Percentiles rank a stretch among this genome's conserved stretches.
These are phyloP conservation scores for Edaphochlamys debaryana DNA, from an alignment of 139 green algal species.

Conservation along the genomic window DNA sequence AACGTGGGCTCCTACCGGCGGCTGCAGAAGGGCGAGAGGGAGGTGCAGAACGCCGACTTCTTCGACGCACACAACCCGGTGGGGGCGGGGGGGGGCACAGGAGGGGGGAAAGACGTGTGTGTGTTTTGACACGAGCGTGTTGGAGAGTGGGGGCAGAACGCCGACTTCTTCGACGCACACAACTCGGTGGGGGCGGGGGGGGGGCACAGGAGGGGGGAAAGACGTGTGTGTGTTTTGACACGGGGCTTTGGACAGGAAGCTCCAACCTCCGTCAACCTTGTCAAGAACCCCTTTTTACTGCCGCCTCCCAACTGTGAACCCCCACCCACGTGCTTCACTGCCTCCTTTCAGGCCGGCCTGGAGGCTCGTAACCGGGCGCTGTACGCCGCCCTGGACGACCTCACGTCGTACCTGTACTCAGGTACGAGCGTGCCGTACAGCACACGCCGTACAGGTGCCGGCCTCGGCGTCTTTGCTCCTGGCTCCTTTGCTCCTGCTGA, in stretches of 20 bases:
- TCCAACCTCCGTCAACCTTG: too few relatives aligned
- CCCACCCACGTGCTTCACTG: too few relatives aligned
- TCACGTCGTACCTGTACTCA: constrained; percentile 81
- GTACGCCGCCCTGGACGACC: constrained; percentile 85
- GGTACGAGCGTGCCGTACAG: constrained; percentile 15
- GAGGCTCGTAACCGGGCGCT: constrained; percentile 80
- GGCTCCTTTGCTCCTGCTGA: too few relatives aligned
- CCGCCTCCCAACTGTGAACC: too few relatives aligned
- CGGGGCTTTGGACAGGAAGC: too few relatives aligned
- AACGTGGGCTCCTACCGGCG: constrained; percentile 95
- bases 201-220: neutral
- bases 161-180: constrained; percentile 87
- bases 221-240: neutral
- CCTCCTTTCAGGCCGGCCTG: constrained; percentile 78
- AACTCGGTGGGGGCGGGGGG: constrained; percentile 67
- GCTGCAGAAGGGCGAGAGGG: constrained; percentile 53
- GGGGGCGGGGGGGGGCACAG: neutral
- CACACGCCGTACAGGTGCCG: too few relatives aligned
- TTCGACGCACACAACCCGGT: constrained; percentile 87
- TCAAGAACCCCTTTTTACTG: too few relatives aligned
- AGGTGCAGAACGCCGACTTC: constrained; percentile 84
- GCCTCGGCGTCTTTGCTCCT: too few relatives aligned
- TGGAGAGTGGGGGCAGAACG: constrained; percentile 83
- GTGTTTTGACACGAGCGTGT: too few relatives aligned
- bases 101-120: neutral